These are phyloP conservation scores for Pyrus pyrifolia DNA, from an alignment of 306 rosid genomes.

Conservation along the genomic window DNA sequence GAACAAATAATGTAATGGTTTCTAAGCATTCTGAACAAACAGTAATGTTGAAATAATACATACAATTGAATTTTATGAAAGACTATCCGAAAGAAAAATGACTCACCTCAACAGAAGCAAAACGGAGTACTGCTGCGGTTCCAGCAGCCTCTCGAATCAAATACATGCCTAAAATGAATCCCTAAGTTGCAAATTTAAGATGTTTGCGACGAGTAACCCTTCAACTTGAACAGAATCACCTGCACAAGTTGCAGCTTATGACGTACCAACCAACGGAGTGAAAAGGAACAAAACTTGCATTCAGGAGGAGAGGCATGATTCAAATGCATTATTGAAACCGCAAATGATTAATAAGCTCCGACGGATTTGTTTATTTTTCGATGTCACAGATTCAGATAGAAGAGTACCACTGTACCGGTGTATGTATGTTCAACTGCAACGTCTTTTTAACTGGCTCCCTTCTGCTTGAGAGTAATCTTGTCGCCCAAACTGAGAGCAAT, in stretches of 20 bases:
- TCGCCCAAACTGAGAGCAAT: slow-evolving; percentile 76
- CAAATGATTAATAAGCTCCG: neutral
- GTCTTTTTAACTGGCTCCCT: slow-evolving; percentile 41
- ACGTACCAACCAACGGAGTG: neutral
- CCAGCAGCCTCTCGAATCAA: neutral
- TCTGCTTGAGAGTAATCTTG: slow-evolving; percentile 72
- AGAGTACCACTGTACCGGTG: neutral
- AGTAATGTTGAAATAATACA: neutral
- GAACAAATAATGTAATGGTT: neutral
- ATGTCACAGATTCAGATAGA: neutral
- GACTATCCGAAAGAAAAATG: neutral
- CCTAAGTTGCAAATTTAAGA: neutral
- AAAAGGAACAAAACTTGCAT: neutral
- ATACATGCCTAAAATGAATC: neutral
- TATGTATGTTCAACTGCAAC: neutral
- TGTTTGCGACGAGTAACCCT: neutral
- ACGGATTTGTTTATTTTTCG: neutral
- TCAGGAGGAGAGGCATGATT: neutral
- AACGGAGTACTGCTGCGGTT: neutral
- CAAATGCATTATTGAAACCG: neutral
- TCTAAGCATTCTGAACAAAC: neutral
- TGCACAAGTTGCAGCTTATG: neutral
- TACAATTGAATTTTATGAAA: neutral
- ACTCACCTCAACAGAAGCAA: neutral
- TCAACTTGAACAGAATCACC: neutral